Evolutionary conservation across 202 grass and related monocot genomes (phyloP), one percentile per base, ranked within the genome.

Genomic region (Setaria viridis): DNA sequence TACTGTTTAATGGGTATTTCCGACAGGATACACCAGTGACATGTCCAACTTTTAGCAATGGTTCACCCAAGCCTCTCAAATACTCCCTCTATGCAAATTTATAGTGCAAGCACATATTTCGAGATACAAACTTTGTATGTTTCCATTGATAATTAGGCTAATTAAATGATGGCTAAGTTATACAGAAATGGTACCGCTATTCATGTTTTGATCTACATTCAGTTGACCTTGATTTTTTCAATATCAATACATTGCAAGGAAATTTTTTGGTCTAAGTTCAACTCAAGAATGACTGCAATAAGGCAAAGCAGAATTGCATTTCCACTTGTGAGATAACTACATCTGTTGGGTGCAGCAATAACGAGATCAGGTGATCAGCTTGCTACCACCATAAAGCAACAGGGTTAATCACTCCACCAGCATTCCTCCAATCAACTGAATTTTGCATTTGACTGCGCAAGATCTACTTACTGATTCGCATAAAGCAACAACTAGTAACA

Each of bases 391-490:
- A 19, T 48, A 35, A 62, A 37, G 29, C 67, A 77, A 50, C 17
- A 30, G 3, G 37, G 9, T 33, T 11, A 53, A 67, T 58, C 37
- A 73, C 21, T 74, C 11, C 16, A 74, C 21, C 39, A 57, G n/a
- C 48, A 84, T 19, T 59, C 65, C 53, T 55, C 64, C 3, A 50
- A 74, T 33, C 54, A 81, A 68, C 17, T 42, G 0, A 29, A 64
- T n/a, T 39, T 56, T 13, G 32, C 33, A 8, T 62, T 62, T 58
- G 7, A 20, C 11, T 15, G 11, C 48, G 2, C 5, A 60, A 39
- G 67, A 66, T 87, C 74, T 79, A 87, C 39, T 83, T 67, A 35
- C 42, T 45, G 13, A n/a, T 51, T 56, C 13, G 50, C 12, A 75
- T 29, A 35, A 8, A 45, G 51, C 17, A 85, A 17, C 29, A 78